Evolutionary conservation across 2,329 filamentous ascomycete species (phyloP).

Genomic region (Eutypa lata): DNA sequence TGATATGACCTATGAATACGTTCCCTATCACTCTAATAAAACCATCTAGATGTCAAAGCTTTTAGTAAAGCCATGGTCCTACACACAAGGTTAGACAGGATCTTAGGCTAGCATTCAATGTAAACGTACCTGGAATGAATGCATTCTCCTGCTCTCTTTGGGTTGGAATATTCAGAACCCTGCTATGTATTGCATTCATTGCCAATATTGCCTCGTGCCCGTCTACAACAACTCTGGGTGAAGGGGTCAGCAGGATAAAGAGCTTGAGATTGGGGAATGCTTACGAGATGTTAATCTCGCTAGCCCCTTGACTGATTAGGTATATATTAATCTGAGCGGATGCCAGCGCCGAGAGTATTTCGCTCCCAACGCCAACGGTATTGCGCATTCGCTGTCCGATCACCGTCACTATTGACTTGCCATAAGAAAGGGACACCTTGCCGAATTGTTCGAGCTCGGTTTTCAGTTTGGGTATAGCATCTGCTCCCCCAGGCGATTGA

Average conservation of each 20-base stretch:
- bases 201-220: slow-evolving; percentile 24
- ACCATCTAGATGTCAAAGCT: too few species aligned
- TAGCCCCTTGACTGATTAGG: slow-evolving; percentile 27
- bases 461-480: slow-evolving; percentile 18
- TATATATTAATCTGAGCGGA: slow-evolving; percentile 25
- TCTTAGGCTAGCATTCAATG: neutral
- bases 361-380: slow-evolving; percentile 26
- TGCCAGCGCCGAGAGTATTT: slow-evolving; percentile 24
- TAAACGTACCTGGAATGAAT: slow-evolving; percentile 23
- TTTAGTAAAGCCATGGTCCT: slow-evolving; percentile 28
- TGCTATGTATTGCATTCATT: slow-evolving; percentile 27
- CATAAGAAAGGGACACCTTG: slow-evolving; percentile 19
- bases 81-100: slow-evolving; percentile 4
- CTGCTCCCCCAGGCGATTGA: slow-evolving; percentile 19
- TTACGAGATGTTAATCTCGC: slow-evolving; percentile 28
- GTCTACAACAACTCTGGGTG: slow-evolving; percentile 22
- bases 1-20: too few species aligned
- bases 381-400: slow-evolving; percentile 29
- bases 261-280: neutral
- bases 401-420: slow-evolving; percentile 28
- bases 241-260: neutral
- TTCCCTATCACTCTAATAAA: too few species aligned
- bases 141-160: slow-evolving; percentile 22
- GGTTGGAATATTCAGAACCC: slow-evolving; percentile 27
- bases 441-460: slow-evolving; percentile 26